These are phyloP conservation scores for Aspergillus sp. DNA, from an alignment of 2,329 filamentous ascomycete species.

Conservation along the genomic window DNA sequence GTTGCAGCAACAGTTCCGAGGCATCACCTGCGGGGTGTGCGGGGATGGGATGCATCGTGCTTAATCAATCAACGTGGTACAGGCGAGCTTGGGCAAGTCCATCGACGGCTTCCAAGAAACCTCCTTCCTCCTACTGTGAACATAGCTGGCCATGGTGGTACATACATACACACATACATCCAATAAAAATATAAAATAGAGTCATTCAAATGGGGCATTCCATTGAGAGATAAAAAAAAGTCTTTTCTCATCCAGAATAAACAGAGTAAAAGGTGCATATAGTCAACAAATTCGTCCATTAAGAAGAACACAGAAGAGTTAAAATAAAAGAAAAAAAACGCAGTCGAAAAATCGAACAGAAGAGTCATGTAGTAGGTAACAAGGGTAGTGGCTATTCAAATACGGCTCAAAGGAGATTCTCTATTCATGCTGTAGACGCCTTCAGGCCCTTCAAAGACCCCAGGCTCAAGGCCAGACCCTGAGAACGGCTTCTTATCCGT, in stretches of 20 bases:
- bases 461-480: slow-evolving; percentile 89
- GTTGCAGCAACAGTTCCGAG: neutral
- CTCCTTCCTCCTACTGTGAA: neutral
- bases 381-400: slow-evolving; percentile 33
- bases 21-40: neutral
- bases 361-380: slow-evolving; percentile 22
- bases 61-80: neutral
- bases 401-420: slow-evolving; percentile 30
- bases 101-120: neutral
- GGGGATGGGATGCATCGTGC: neutral
- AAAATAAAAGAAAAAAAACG: slow-evolving; percentile 3
- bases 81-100: neutral
- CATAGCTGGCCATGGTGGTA: neutral
- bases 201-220: slow-evolving; percentile 14
- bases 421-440: slow-evolving; percentile 56
- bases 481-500: slow-evolving; percentile 93
- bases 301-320: slow-evolving; percentile 20
- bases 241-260: slow-evolving; percentile 32
- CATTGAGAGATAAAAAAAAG: slow-evolving; percentile 16
- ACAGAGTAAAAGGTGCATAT: slow-evolving; percentile 26
- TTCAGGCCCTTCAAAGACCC: slow-evolving; percentile 93
- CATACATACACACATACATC: slow-evolving; percentile 1
- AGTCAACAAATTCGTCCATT: slow-evolving; percentile 35
- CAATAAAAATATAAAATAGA: neutral
- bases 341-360: slow-evolving; percentile 25